A percentile compares a stretch with the other conserved stretches of the same genome.
phyloP scores from a whole-genome alignment of 1,139 yeast species.

The Sugiyamaella novakii region DNA sequence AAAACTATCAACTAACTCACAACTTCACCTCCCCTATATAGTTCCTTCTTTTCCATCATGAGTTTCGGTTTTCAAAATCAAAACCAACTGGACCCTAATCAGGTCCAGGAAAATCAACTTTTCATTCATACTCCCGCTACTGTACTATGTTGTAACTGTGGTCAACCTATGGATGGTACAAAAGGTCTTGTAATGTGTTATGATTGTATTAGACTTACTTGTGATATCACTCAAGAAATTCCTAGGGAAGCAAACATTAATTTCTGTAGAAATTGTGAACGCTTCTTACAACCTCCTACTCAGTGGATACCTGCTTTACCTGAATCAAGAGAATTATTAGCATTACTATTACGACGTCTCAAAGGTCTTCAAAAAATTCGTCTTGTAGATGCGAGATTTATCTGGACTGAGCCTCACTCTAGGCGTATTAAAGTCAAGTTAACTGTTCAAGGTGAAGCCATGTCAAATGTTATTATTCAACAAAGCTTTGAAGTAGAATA shows the following conservation, averaged over 20 bases:
- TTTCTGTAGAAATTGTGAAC: conserved; percentile 95
- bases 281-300: conserved; percentile 90
- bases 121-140: conserved; percentile 46
- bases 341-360: conserved; percentile 82
- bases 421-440: conserved; percentile 87
- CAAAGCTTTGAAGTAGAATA: conserved; percentile 96
- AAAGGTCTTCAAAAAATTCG: conserved; percentile 88
- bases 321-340: conserved; percentile 89
- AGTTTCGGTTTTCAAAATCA: conserved; percentile 13
- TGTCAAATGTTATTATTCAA: conserved; percentile 87
- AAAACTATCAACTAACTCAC: too few species aligned
- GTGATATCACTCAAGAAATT: conserved; percentile 92
- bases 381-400: conserved; percentile 88
- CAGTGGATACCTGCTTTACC: conserved; percentile 92
- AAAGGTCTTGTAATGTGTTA: conserved; percentile 92
- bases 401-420: conserved; percentile 99
- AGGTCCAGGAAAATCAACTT: conserved; percentile 20
- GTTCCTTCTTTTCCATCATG: too few species aligned
- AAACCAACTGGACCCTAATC: conserved; percentile 17
- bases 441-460: conserved; percentile 96
- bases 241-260: conserved; percentile 93
- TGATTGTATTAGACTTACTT: conserved; percentile 93
- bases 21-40: too few species aligned
- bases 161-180: conserved; percentile 97
- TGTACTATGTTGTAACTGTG: conserved; percentile 97